Evolutionary conservation across 2,329 filamentous ascomycete genomes (phyloP).

Genomic region (Trichoderma arundinaceum): DNA sequence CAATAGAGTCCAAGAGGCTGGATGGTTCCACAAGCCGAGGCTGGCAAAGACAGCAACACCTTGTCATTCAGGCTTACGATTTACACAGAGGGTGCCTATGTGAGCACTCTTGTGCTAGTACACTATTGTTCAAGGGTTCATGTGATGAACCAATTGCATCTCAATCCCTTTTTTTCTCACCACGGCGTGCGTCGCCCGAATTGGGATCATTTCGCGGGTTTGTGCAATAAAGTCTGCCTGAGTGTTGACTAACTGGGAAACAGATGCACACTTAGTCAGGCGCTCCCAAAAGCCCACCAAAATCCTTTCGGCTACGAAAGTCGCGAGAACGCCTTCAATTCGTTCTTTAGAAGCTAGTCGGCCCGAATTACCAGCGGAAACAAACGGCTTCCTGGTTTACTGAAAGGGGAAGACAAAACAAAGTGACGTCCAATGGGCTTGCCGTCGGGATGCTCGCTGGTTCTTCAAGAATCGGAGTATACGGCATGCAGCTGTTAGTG

Average conservation of each 20-base stretch:
- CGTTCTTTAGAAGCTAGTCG: background rate
- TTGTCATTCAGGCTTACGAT: too few species aligned
- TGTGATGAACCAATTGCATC: too few species aligned
- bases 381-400: conserved; percentile 1
- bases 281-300: background rate
- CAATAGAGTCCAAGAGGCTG: too few species aligned
- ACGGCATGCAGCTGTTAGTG: conserved; percentile 7
- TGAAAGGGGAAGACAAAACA: background rate
- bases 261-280: conserved; percentile 6
- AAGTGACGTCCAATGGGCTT: background rate
- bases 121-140: too few species aligned
- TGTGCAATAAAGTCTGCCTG: background rate
- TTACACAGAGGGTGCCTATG: too few species aligned
- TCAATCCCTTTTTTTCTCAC: background rate
- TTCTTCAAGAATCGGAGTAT: background rate
- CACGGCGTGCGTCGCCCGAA: background rate
- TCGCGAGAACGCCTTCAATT: background rate
- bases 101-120: too few species aligned
- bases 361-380: background rate
- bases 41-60: too few species aligned
- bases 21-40: too few species aligned
- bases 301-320: background rate
- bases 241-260: background rate
- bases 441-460: conserved; percentile 6
- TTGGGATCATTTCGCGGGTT: background rate